Conservation (phyloP, 495 filamentous ascomycete species). For the Wilcoxina mikolae region DNA sequence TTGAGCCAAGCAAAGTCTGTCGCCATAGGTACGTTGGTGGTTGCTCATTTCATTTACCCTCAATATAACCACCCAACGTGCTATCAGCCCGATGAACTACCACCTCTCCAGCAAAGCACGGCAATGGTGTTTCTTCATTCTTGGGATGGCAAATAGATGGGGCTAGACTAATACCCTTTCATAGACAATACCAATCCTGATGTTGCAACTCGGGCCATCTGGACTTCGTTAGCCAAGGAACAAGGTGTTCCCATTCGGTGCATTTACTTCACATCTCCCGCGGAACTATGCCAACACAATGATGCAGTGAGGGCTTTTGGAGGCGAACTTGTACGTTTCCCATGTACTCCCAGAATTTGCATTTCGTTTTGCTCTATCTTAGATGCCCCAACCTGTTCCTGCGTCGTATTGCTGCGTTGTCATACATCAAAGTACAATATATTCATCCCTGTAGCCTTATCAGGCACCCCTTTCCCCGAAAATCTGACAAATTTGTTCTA, state of each 20-base stretch:
- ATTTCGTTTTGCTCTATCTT: slow-evolving; percentile 13
- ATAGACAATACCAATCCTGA: slow-evolving; percentile 90
- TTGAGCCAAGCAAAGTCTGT: slow-evolving; percentile 52
- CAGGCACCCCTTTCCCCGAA: too few relatives aligned
- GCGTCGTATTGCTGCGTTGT: neutral
- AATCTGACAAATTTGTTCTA: too few relatives aligned
- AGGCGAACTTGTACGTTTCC: slow-evolving; percentile 31
- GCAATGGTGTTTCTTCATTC: neutral
- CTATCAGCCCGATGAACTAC: too few relatives aligned
- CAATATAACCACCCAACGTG: slow-evolving; percentile 3
- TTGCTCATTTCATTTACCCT: slow-evolving; percentile 3
- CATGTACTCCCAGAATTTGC: slow-evolving; percentile 10
- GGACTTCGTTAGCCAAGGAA: slow-evolving; percentile 58
- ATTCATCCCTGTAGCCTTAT: too few relatives aligned
- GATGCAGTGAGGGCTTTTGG: slow-evolving; percentile 69
- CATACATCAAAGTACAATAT: too few relatives aligned
- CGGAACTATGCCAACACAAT: slow-evolving; percentile 74
- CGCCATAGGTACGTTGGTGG: slow-evolving; percentile 49
- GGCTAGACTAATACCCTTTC: neutral
- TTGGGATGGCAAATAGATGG: neutral
- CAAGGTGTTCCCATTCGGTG: slow-evolving; percentile 65
- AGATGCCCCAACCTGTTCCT: slow-evolving; percentile 7
- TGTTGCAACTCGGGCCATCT: slow-evolving; percentile 53
- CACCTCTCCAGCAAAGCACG: too few relatives aligned
- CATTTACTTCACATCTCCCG: slow-evolving; percentile 61